Percentiles rank a stretch among this genome's conserved stretches.
phyloP scores from a whole-genome alignment of 169 alveolate genomes.

The Eimeria praecox region DNA sequence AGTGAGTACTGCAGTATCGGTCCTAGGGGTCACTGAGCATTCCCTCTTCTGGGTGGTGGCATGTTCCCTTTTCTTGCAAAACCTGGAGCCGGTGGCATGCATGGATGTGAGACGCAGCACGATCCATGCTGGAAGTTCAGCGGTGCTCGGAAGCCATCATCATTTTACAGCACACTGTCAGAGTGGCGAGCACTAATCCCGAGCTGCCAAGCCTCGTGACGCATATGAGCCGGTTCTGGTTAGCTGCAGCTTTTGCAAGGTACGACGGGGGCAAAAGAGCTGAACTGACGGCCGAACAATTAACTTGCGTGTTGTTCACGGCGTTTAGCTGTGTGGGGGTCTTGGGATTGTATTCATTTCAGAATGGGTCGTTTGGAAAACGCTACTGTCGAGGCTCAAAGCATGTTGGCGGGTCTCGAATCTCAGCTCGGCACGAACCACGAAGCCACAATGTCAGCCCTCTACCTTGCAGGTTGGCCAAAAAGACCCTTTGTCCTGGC shows the following conservation, averaged over 20 bases:
- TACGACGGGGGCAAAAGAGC: neutral
- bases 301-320: neutral
- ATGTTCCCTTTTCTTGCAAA: neutral
- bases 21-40: neutral
- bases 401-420: slow-evolving; percentile 76
- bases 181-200: slow-evolving; percentile 69
- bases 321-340: neutral
- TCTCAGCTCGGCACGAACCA: slow-evolving; percentile 76
- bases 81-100: neutral
- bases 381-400: slow-evolving; percentile 73
- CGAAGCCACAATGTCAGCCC: slow-evolving; percentile 77
- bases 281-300: neutral
- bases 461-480: slow-evolving; percentile 75
- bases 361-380: slow-evolving; percentile 76
- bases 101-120: slow-evolving; percentile 58
- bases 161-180: slow-evolving; percentile 78
- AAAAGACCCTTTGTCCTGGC: neutral
- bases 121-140: slow-evolving; percentile 75
- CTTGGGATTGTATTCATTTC: neutral
- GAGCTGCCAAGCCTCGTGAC: slow-evolving; percentile 77
- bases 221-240: slow-evolving; percentile 80
- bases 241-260: slow-evolving; percentile 77
- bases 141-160: slow-evolving; percentile 78
- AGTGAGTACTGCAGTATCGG: neutral
- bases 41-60: neutral